Evolutionary conservation across 352 stramenopile species (phyloP).

Genomic region (Aphanomyces stellatus): DNA sequence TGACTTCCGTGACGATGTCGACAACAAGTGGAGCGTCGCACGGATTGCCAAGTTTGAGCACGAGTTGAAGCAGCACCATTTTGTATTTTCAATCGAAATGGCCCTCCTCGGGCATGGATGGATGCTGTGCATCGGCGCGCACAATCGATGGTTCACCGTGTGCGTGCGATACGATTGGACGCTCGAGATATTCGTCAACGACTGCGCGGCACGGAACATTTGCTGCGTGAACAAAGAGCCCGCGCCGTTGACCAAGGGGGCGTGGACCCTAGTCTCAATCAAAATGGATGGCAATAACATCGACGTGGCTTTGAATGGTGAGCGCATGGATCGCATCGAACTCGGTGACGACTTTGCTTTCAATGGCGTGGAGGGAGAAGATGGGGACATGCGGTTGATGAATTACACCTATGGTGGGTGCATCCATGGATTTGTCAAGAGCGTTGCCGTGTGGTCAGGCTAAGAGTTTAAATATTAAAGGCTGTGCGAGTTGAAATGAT

Average conservation of each 20-base stretch:
- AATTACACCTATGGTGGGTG: background rate
- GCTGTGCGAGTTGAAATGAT: too few species aligned
- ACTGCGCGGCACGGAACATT: background rate
- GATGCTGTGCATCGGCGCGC: background rate
- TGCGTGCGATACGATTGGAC: background rate
- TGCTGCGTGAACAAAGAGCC: background rate
- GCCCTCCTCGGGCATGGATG: background rate
- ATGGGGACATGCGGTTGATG: background rate
- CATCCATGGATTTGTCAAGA: constrained; percentile 1
- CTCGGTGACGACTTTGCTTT: background rate
- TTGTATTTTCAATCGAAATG: background rate
- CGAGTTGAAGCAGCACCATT: background rate
- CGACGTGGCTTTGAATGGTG: background rate
- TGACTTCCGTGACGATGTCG: background rate
- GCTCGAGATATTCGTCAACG: background rate
- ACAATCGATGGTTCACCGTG: constrained; percentile 2
- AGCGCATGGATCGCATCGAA: background rate
- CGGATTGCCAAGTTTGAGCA: background rate
- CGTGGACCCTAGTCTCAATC: background rate
- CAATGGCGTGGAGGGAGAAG: background rate
- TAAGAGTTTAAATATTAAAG: too few species aligned
- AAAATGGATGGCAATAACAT: background rate
- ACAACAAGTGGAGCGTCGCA: background rate
- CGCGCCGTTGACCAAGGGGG: background rate
- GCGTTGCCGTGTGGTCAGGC: constrained; percentile 1